Percentiles rank a stretch among this genome's conserved stretches.
Evolutionary conservation across 495 filamentous ascomycete genomes (phyloP).

Genomic region (Aspergillus bertholletiae): DNA sequence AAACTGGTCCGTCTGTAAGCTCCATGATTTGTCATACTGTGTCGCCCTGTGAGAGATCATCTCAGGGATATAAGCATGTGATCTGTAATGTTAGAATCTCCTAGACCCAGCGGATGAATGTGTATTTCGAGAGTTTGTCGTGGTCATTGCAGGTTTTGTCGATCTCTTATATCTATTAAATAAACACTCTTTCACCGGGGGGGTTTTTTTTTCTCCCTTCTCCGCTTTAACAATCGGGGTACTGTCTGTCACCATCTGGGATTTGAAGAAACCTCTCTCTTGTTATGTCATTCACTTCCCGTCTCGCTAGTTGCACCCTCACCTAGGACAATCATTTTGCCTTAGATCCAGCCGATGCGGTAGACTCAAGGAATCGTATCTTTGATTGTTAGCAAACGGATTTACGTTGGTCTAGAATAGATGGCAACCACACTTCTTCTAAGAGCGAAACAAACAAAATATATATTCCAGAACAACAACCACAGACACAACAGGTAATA

Average conservation of each 20-base stretch:
- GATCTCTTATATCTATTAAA: background rate
- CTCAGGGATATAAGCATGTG: background rate
- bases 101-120: background rate
- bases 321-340: background rate
- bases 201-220: background rate
- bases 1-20: slow-evolving; percentile 54
- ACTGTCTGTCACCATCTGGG: background rate
- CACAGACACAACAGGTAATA: background rate
- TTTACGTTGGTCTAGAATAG: background rate
- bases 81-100: background rate
- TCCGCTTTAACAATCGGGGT: background rate
- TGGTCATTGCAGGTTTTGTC: too few species aligned
- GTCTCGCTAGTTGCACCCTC: background rate
- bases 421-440: background rate
- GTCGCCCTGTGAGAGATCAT: background rate
- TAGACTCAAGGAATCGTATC: background rate
- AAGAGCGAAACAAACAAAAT: background rate
- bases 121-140: background rate
- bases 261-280: background rate
- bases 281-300: background rate
- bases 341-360: too few species aligned
- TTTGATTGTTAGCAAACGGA: background rate
- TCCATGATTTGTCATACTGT: background rate
- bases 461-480: background rate
- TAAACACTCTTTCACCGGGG: background rate